Base-by-base conservation (phyloP, 2,329 filamentous ascomycete genomes). In the Plenodomus lindquistii region DNA sequence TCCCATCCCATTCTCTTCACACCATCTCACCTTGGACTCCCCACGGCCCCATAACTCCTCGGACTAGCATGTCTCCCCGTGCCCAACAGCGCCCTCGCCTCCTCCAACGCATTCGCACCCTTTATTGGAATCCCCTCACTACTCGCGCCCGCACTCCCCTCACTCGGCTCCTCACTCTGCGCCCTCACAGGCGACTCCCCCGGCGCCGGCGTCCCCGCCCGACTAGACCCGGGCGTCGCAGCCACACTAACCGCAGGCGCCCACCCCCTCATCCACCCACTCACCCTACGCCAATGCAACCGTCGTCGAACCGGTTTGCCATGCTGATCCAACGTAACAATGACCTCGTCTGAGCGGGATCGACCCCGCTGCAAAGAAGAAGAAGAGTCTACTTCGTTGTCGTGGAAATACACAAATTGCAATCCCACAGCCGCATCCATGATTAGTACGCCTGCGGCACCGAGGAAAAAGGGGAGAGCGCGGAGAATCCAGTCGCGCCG, bases 261-360 rank as follows among this genome's bases (percentile, higher is more conserved):
- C 84, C 84, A 86, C 2, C 84, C 84, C 50, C 83, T 76, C 83
- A 86, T 85, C 82, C 82, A 86, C 9, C 84, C 84, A 47, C 75
- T 82, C 5, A 85, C 82, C 21, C 77, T 73, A 35, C 76, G 74
- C 84, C 83, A 86, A 42, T 76, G 75, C 75, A 78, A 77, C 44
- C 71, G 71, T 47, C 67, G 71, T 22, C 62, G 45, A 40, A 58
- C 51, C 17, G 56, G 46, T 34, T 57, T 54, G 3, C 69, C 69
- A 9, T 62, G 56, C 19, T 65, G 77, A 66, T 52, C 70, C 13
- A 73, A 66, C n/a, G 78, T 75, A 20, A 78, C 72, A 6, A 80
- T 72, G 18, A 78, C 73, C 24, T 80, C 72, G 43, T 79, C 75
- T 43, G 77, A 48, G 67, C 53, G 36, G 41, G 51, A 31, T 44